phyloP scores from a whole-genome alignment of 2,329 filamentous ascomycete species.

The Zymoseptoria ardabiliae region DNA sequence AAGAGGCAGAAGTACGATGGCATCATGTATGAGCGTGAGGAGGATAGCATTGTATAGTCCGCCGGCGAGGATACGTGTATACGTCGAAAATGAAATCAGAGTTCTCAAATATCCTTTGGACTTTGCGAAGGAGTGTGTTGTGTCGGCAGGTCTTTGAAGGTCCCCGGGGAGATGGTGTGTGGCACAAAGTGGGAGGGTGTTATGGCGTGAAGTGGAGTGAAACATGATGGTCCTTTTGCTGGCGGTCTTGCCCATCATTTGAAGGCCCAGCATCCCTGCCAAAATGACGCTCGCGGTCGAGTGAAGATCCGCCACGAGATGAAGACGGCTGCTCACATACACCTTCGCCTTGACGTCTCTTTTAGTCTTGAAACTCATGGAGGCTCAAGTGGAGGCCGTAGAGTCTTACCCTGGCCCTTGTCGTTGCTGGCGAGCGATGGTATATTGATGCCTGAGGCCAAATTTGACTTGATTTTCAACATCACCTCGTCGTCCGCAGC shows the following conservation, averaged over 20 bases:
- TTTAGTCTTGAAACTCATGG: no score
- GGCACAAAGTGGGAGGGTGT: background rate
- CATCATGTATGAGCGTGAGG: slow-evolving; percentile 18
- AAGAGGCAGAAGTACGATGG: slow-evolving; percentile 22
- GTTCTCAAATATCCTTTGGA: background rate
- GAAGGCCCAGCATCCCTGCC: background rate
- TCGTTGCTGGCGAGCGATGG: no score
- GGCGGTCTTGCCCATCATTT: background rate
- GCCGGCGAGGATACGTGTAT: background rate
- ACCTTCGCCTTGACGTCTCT: no score
- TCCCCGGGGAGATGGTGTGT: background rate
- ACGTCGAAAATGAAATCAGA: slow-evolving; percentile 9
- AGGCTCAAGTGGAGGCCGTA: no score
- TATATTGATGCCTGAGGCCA: no score
- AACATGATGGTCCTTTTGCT: background rate
- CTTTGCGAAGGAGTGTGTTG: background rate
- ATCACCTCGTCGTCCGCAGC: background rate
- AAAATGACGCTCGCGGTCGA: background rate
- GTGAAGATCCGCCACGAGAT: background rate
- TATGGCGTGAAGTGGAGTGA: background rate
- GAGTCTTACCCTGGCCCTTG: no score
- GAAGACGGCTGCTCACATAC: no score
- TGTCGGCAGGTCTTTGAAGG: background rate
- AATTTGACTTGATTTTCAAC: background rate
- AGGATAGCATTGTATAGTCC: slow-evolving; percentile 11